phyloP scores from a whole-genome alignment of 2,329 filamentous ascomycete genomes.

The Drechslerella dactyloides region DNA sequence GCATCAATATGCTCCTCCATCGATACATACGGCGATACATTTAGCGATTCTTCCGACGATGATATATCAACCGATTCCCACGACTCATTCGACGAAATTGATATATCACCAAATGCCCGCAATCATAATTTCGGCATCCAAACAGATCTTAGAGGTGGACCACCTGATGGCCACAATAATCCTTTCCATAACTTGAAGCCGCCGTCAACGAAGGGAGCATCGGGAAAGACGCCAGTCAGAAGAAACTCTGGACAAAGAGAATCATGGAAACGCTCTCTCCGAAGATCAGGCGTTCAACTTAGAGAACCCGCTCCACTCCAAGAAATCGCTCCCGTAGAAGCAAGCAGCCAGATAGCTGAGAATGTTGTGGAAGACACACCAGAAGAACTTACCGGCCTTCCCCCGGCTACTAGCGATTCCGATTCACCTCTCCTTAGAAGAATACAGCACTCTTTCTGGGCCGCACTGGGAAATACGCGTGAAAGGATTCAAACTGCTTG shows the following conservation, averaged over 20 bases:
- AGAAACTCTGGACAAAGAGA: not conserved
- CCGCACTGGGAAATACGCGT: not conserved
- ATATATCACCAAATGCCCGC: not conserved
- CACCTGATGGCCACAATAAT: not conserved
- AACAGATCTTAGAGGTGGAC: not conserved
- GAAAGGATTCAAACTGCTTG: not conserved
- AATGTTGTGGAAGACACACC: not conserved
- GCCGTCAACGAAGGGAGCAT: not conserved
- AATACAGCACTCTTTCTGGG: not conserved
- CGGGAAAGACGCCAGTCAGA: not conserved
- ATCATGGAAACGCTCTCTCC: not conserved
- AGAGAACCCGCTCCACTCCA: not conserved
- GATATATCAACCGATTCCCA: not conserved
- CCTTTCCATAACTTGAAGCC: not conserved
- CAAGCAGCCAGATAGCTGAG: not conserved
- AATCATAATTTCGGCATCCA: not conserved
- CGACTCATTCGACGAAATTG: not conserved
- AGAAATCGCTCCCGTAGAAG: not conserved
- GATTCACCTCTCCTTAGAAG: not conserved
- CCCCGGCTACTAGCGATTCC: not conserved
- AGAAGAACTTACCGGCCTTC: not conserved
- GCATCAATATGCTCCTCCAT: constrained; percentile 31
- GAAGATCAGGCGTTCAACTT: not conserved
- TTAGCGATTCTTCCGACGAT: not conserved
- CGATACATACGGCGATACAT: constrained; percentile 8